Conservation (phyloP, 768 basidiomycete species). For the Gloeophyllum trabeum region DNA sequence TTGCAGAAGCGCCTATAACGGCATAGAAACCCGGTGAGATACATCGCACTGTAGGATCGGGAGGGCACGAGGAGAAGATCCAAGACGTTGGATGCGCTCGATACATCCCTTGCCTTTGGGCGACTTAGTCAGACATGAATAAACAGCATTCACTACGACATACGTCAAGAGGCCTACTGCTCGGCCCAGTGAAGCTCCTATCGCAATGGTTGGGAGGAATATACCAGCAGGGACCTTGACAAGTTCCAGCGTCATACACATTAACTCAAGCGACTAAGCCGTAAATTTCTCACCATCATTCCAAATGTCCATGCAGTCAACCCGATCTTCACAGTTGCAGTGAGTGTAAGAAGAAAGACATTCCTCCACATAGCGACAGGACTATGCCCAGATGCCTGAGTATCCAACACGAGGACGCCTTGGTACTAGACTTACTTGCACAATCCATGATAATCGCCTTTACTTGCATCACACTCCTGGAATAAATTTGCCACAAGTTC, state of each 20-base stretch:
- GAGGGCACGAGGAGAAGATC: constrained; percentile 64
- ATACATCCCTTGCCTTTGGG: constrained; percentile 49
- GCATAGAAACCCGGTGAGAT: constrained; percentile 72
- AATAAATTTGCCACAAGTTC: constrained; percentile 79
- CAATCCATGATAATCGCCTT: constrained; percentile 60
- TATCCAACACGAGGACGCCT: neutral
- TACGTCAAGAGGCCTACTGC: constrained; percentile 61
- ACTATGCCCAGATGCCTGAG: constrained; percentile 20
- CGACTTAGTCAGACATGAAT: constrained; percentile 1
- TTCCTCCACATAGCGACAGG: constrained; percentile 58
- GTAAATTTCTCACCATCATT: constrained; percentile 42
- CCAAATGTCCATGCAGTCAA: constrained; percentile 73
- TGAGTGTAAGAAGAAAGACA: constrained; percentile 52
- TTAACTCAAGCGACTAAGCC: neutral
- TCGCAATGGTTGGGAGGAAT: constrained; percentile 66
- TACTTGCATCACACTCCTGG: constrained; percentile 65
- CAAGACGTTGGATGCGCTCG: constrained; percentile 55
- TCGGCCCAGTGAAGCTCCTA: constrained; percentile 63
- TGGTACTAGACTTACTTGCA: constrained; percentile 51
- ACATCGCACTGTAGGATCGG: constrained; percentile 56
- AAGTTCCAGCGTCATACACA: constrained; percentile 1
- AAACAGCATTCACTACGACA: constrained; percentile 11
- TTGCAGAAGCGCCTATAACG: constrained; percentile 65
- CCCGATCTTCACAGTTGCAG: constrained; percentile 46
- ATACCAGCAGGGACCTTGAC: constrained; percentile 65